Percentiles rank a stretch among this genome's conserved stretches.
These are phyloP conservation scores for Albifimbria verrucaria DNA, from an alignment of 2,329 filamentous ascomycete species.

Conservation along the genomic window DNA sequence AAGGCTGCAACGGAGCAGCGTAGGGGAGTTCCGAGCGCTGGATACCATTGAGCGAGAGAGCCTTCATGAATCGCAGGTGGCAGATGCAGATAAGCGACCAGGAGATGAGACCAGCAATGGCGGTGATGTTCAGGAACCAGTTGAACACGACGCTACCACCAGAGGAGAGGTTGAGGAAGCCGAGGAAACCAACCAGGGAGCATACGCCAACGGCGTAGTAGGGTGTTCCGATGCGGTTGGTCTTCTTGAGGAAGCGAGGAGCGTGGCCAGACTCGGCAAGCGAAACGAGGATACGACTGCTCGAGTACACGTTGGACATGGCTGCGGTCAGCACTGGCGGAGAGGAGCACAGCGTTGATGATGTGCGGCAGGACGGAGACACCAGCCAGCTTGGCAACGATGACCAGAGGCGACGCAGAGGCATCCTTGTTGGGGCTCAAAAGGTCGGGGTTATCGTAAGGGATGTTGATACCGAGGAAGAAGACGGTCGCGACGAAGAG, in stretches of 20 bases:
- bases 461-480: slow-evolving; percentile 70
- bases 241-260: slow-evolving; percentile 55
- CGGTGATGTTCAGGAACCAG: slow-evolving; percentile 71
- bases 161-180: slow-evolving; percentile 63
- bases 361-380: slow-evolving; percentile 63
- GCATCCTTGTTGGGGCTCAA: slow-evolving; percentile 51
- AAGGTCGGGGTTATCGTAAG: slow-evolving; percentile 56
- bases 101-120: slow-evolving; percentile 66
- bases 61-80: slow-evolving; percentile 64
- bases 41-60: slow-evolving; percentile 53
- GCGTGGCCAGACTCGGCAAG: slow-evolving; percentile 63
- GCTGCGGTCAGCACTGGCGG: slow-evolving; percentile 75
- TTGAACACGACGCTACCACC: slow-evolving; percentile 61
- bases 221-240: slow-evolving; percentile 61
- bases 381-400: slow-evolving; percentile 58
- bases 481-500: slow-evolving; percentile 65
- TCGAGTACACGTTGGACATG: slow-evolving; percentile 74
- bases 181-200: slow-evolving; percentile 59
- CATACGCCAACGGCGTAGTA: slow-evolving; percentile 53
- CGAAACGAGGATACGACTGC: slow-evolving; percentile 64
- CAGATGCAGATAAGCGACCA: slow-evolving; percentile 66
- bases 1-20: slow-evolving; percentile 60
- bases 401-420: slow-evolving; percentile 63
- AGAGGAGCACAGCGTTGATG: slow-evolving; percentile 75
- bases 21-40: slow-evolving; percentile 58